Base-by-base conservation (phyloP, 371 early-diverging fungal species). In the Capillidium rhysosporum region DNA sequence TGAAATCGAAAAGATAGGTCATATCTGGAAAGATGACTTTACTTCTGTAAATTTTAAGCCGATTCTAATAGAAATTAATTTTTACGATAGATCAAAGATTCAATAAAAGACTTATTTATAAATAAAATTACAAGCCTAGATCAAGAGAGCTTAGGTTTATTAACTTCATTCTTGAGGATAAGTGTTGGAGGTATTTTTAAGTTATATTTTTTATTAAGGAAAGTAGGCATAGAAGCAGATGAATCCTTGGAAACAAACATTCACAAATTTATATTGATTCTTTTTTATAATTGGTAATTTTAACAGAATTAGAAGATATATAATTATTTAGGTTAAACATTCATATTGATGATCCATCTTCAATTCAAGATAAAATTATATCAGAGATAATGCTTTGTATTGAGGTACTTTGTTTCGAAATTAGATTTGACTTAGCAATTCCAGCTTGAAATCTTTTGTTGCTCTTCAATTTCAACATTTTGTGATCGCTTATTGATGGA, bases 341-440 rank as follows among this genome's bases (percentile, higher is more conserved):
- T 3, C 48, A 29, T 16, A 29, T 29, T 16, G 48, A 47, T 12
- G 48, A 47, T 16, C 23, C 14, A 16, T 47, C 48, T 29, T 47
- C 48, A 8, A 2, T 26, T 14, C 14, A 26, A 16, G 26, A 47
- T 14, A 47, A 16, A 29, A 16, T 47, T 14, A 29, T 26, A 10
- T 47, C 48, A 3, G 48, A 47, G 23, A 26, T 47, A 23, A 47
- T 26, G 29, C 48, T 47, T 18, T 47, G 48, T 29, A 29, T 47
- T 16, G 48, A 47, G 48, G 48, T 47, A 47, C 12, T 16, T 23
- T 1, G n/a, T n/a, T 14, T 18, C 25, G 14, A 26, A 12, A 8
- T 29, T 8, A 16, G 10, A 47, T 29, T 47, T 16, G 29, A 5
- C 25, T 24, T 29, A 16, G 25, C n/a, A 26, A 29, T 47, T 47